phyloP scores from a whole-genome alignment of 192 early-diverging fungal genomes.

The Obelidium mucronatum region DNA sequence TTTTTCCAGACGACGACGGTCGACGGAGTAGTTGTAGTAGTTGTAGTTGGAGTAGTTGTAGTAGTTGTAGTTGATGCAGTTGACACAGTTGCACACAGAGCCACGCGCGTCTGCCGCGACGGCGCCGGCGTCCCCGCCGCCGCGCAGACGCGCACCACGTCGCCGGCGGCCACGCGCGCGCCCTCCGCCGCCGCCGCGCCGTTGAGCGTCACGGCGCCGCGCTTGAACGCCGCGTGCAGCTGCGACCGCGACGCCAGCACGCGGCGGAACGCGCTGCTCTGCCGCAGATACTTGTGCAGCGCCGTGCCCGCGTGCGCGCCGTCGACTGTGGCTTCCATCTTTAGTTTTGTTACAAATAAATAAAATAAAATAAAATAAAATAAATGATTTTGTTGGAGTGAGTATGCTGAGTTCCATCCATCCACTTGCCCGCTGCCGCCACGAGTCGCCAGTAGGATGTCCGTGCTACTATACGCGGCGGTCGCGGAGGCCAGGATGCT shows the following conservation, averaged over 20 bases:
- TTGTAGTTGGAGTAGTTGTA: too few relatives aligned
- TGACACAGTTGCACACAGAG: too few relatives aligned
- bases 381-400: constrained; percentile 32
- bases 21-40: too few relatives aligned
- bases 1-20: constrained; percentile 20
- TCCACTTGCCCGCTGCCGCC: not conserved
- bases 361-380: too few relatives aligned
- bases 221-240: not conserved
- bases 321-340: not conserved
- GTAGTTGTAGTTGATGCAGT: too few relatives aligned
- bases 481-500: not conserved
- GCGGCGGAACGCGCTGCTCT: not conserved
- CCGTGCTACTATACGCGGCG: not conserved
- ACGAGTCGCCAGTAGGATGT: not conserved
- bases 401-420: not conserved
- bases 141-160: not conserved
- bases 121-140: not conserved
- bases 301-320: not conserved
- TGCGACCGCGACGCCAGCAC: not conserved
- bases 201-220: not conserved
- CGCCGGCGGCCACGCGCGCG: not conserved
- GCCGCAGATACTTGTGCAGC: constrained; percentile 12
- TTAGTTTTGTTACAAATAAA: too few relatives aligned
- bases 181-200: not conserved
- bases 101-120: not conserved